Conservation (phyloP, 2,329 filamentous ascomycete species). For the Amesomyces nigricolor region DNA sequence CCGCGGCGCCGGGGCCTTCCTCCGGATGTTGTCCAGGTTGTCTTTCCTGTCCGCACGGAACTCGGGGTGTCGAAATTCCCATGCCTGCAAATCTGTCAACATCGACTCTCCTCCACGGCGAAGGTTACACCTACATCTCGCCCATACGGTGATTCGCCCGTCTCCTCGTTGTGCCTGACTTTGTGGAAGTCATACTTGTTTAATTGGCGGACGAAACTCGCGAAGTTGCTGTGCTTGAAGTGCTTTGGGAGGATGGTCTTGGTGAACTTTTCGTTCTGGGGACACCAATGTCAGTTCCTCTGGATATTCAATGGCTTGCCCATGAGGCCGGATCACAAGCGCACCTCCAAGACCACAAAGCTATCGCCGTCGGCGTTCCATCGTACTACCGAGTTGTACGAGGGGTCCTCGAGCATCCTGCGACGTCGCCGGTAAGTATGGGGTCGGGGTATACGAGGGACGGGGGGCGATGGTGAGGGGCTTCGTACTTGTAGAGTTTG, state of each 20-base stretch:
- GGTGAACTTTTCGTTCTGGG: slow-evolving; percentile 93
- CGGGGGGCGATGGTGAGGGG: slow-evolving; percentile 7
- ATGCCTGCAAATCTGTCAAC: slow-evolving; percentile 53
- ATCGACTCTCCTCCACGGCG: slow-evolving; percentile 3
- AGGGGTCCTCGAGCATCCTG: slow-evolving; percentile 94
- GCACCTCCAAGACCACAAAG: slow-evolving; percentile 94
- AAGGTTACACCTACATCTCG: slow-evolving; percentile 54
- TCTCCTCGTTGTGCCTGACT: slow-evolving; percentile 86
- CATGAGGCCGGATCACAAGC: slow-evolving; percentile 22
- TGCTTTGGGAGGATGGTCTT: slow-evolving; percentile 95
- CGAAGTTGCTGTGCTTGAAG: slow-evolving; percentile 99
- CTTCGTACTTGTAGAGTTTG: slow-evolving; percentile 90
- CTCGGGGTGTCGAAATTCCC: slow-evolving; percentile 97
- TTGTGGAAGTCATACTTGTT: slow-evolving; percentile 99
- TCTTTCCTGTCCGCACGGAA: slow-evolving; percentile 96
- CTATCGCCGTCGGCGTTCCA: slow-evolving; percentile 95
- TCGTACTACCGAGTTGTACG: slow-evolving; percentile 85
- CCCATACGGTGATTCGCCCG: slow-evolving; percentile 73
- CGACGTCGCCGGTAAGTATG: slow-evolving; percentile 30
- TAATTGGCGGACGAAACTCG: slow-evolving; percentile 88
- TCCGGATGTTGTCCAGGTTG: slow-evolving; percentile 89
- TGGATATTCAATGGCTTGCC: slow-evolving; percentile 1
- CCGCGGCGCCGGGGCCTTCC: slow-evolving; percentile 87
- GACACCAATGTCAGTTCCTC: slow-evolving; percentile 21
- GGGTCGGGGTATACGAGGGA: slow-evolving; percentile 3